Percentiles rank a stretch among this genome's conserved stretches.
Evolutionary conservation across 345 rosid genomes (phyloP).

Genomic region (Ceriops tagal): DNA sequence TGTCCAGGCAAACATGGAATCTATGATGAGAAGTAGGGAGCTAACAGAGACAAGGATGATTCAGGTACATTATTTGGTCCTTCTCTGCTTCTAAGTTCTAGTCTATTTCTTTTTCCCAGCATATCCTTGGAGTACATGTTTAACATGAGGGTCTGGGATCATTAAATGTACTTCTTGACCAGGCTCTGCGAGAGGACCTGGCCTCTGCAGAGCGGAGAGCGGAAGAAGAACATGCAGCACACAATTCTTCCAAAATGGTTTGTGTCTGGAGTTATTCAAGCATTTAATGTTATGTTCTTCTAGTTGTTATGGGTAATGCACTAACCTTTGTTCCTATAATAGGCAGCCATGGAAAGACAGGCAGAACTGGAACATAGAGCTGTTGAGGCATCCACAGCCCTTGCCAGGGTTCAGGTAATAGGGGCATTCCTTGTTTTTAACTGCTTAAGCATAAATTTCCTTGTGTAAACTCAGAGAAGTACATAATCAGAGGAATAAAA

Average conservation of each 20-base stretch:
- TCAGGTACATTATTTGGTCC: slow-evolving; percentile 58
- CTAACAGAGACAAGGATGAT: slow-evolving; percentile 97
- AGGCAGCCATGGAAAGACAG: slow-evolving; percentile 99
- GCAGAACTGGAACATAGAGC: slow-evolving; percentile 92
- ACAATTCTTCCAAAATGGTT: slow-evolving; percentile 92
- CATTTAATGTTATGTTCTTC: slow-evolving; percentile 10
- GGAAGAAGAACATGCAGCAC: slow-evolving; percentile 90
- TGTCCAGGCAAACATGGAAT: slow-evolving; percentile 82
- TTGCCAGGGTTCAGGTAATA: slow-evolving; percentile 88
- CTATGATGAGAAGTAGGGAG: slow-evolving; percentile 96
- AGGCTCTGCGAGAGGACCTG: slow-evolving; percentile 98
- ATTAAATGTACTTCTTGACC: slow-evolving; percentile 23
- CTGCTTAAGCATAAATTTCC: no score
- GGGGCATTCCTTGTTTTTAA: slow-evolving; percentile 6
- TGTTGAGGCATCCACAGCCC: slow-evolving; percentile 83
- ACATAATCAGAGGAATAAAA: no score
- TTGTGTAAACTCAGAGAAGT: no score
- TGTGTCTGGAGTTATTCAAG: slow-evolving; percentile 13
- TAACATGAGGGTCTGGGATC: slow-evolving; percentile 10
- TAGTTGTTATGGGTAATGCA: slow-evolving; percentile 7
- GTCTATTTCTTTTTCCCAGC: background rate
- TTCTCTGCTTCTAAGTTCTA: slow-evolving; percentile 3
- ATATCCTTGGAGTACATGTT: slow-evolving; percentile 13
- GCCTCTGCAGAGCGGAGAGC: slow-evolving; percentile 87
- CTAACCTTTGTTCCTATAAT: slow-evolving; percentile 22